Evolutionary conservation across 495 filamentous ascomycete species (phyloP), one percentile per base, ranked within the genome.

Genomic region (Acidomyces sp.): DNA sequence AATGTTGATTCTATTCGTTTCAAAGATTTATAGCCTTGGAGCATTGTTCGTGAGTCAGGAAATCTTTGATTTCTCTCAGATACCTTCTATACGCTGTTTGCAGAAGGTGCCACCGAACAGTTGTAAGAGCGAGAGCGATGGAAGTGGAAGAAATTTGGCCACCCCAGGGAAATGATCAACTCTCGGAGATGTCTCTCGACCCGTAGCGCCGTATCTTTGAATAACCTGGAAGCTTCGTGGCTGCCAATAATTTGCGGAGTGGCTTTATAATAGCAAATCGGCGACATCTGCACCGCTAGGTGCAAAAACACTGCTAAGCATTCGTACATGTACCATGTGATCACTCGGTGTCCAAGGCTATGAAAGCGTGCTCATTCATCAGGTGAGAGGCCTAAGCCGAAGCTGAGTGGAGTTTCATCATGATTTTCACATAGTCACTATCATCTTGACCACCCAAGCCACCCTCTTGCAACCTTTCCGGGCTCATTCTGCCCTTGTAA

Each of bases 211-310:
- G 63, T 6, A 58, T 59, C 40, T 52, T 62, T 29, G 62, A 63
- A 6, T 60, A 61, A 37, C 63, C 64, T 15, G 65, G 62, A 7
- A 51, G 65, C 0, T 61, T 62, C 34, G 45, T 39, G 20, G 63
- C 64, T 6, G 47, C 67, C 12, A 63, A 62, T 52, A 58, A 58
- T 65, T 69, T 39, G 60, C 66, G 7, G 55, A 64, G 45, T 66
- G 67, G 41, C 54, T 67, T 37, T 48, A 7, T 25, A 38, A 6
- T 63, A 64, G 46, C 46, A 39, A 11, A 22, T 27, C 6, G 53
- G 59, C 25, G 60, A 55, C 15, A 62, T 67, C n/a, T 69, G 64
- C 62, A 60, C 67, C 17, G 58, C 66, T 3, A 65, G 56, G n/a
- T 43, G 64, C 30, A 59, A 48, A 6, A 53, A 67, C 37, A 68